These are phyloP conservation scores for Xylariaceae sp. DNA, from an alignment of 2,329 filamentous ascomycete species.

Conservation along the genomic window DNA sequence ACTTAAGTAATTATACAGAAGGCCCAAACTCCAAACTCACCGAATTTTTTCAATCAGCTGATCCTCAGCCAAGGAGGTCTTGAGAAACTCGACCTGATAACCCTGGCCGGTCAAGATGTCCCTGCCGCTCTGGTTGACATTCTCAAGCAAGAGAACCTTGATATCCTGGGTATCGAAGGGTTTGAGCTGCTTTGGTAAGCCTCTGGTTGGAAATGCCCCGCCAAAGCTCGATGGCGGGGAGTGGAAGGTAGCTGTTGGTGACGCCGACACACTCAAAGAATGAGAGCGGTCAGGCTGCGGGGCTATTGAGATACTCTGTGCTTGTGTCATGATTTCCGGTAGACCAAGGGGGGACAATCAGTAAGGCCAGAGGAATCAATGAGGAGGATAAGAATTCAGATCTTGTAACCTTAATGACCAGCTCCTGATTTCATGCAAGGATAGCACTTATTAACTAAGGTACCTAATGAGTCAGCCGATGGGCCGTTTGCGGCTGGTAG, in stretches of 20 bases:
- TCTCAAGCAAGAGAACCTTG: slow-evolving; percentile 93
- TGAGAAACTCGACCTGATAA: slow-evolving; percentile 93
- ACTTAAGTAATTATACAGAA: not conserved
- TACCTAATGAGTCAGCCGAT: too few relatives aligned
- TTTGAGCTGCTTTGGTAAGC: slow-evolving; percentile 76
- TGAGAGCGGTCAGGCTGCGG: slow-evolving; percentile 50
- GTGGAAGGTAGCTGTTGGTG: slow-evolving; percentile 74
- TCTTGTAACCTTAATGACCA: too few relatives aligned
- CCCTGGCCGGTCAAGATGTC: slow-evolving; percentile 83
- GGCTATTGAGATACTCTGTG: slow-evolving; percentile 52
- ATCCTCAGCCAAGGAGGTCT: slow-evolving; percentile 87
- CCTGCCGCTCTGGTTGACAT: slow-evolving; percentile 88
- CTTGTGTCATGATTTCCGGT: slow-evolving; percentile 44
- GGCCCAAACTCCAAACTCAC: slow-evolving; percentile 50
- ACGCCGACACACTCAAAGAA: slow-evolving; percentile 71
- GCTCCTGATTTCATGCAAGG: too few relatives aligned
- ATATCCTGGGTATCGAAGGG: slow-evolving; percentile 95
- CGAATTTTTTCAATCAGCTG: slow-evolving; percentile 96
- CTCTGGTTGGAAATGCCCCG: slow-evolving; percentile 45
- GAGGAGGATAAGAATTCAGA: too few relatives aligned
- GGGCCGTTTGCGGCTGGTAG: too few relatives aligned
- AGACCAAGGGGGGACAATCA: too few relatives aligned
- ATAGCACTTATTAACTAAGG: too few relatives aligned
- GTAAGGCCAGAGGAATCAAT: not conserved
- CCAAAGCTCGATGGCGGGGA: slow-evolving; percentile 70